phyloP scores from a whole-genome alignment of 2,329 filamentous ascomycete genomes.

The Aschersonia sp. region DNA sequence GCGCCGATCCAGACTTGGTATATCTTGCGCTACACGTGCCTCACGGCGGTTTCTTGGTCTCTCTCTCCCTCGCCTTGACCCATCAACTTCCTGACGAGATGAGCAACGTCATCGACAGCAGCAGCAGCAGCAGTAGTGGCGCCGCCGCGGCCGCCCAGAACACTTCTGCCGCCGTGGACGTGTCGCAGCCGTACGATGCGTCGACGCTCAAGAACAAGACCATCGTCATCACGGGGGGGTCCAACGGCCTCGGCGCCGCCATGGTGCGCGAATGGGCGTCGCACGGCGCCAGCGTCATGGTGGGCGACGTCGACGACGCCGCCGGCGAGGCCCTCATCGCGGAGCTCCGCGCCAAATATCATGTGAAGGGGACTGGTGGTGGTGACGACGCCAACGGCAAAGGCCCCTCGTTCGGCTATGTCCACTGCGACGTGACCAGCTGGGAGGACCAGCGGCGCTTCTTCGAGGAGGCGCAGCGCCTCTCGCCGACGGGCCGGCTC shows the following conservation, averaged over 20 bases:
- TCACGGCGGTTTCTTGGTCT: too few relatives aligned
- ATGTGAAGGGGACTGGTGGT: not conserved
- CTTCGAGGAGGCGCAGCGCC: conserved; percentile 41
- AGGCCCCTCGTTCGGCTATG: conserved; percentile 31
- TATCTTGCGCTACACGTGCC: too few relatives aligned
- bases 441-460: conserved; percentile 50
- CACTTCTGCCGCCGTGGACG: conserved; percentile 30
- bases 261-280: conserved; percentile 39
- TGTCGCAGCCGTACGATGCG: conserved; percentile 26
- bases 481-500: conserved; percentile 39
- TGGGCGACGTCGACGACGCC: conserved; percentile 45
- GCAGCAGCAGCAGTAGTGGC: not conserved
- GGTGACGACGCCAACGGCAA: too few relatives aligned
- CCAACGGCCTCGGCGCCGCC: conserved; percentile 43
- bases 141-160: conserved; percentile 11
- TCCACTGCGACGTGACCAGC: conserved; percentile 48
- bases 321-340: conserved; percentile 40
- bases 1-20: too few relatives aligned
- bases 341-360: conserved; percentile 24
- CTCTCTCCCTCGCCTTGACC: too few relatives aligned
- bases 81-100: not conserved
- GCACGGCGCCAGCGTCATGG: conserved; percentile 42
- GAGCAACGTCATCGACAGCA: not conserved
- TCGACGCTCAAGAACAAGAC: conserved; percentile 36
- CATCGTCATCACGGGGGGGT: conserved; percentile 49